These are phyloP conservation scores for Dendrobium chrysotoxum DNA, from an alignment of 106 monocot species.

Conservation along the genomic window DNA sequence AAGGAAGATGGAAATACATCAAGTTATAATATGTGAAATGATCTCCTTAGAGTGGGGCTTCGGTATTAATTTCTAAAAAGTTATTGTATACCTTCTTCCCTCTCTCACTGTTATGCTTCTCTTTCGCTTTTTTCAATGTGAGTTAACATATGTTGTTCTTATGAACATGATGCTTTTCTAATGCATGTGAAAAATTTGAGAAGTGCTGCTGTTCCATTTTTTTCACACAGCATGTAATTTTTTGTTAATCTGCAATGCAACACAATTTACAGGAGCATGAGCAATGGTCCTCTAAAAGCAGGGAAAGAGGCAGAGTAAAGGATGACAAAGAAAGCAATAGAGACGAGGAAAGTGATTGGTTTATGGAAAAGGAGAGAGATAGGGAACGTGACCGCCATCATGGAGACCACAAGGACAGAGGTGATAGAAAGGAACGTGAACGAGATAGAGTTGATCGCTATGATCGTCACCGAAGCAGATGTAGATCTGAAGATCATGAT, in stretches of 20 bases:
- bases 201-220: background rate
- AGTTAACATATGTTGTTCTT: background rate
- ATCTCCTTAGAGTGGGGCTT: no score
- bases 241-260: background rate
- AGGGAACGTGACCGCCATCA: background rate
- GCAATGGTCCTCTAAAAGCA: background rate
- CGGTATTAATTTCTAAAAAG: no score
- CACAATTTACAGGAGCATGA: conserved; percentile 6
- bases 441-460: background rate
- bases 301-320: conserved; percentile 3
- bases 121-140: background rate
- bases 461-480: background rate
- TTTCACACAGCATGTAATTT: background rate
- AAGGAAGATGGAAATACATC: background rate
- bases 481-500: conserved; percentile 7
- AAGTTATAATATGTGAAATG: background rate
- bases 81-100: no score
- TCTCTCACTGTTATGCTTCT: background rate
- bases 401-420: background rate
- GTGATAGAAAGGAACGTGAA: conserved; percentile 2
- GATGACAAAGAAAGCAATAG: background rate
- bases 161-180: background rate
- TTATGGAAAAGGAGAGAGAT: background rate
- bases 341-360: background rate
- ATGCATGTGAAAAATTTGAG: background rate